Conservation (phyloP, 2,329 filamentous ascomycete genomes). For the Arthroderma uncinatum region DNA sequence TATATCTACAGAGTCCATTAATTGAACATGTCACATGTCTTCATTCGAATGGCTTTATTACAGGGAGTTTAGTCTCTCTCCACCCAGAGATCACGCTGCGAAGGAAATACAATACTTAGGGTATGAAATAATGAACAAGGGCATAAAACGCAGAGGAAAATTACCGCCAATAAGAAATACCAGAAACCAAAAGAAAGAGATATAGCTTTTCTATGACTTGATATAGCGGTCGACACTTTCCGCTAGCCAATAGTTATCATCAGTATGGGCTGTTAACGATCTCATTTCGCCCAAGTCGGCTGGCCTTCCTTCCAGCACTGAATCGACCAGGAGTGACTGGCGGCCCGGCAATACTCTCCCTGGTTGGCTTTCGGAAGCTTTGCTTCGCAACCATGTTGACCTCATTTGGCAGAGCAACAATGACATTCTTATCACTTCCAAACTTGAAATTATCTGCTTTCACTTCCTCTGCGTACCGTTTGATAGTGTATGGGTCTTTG, state of each 20-base stretch:
- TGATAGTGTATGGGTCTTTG: conserved; percentile 89
- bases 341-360: conserved; percentile 74
- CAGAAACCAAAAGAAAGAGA: background rate
- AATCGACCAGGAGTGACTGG: conserved; percentile 38
- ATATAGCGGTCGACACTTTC: background rate
- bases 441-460: conserved; percentile 99
- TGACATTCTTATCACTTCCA: conserved; percentile 93
- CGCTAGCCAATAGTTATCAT: conserved; percentile 1
- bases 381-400: conserved; percentile 94
- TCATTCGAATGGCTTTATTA: background rate
- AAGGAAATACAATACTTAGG: background rate
- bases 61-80: background rate
- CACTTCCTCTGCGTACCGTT: conserved; percentile 87
- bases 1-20: background rate
- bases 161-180: background rate
- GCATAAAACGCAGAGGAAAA: background rate
- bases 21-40: background rate
- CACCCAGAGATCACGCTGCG: background rate
- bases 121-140: background rate
- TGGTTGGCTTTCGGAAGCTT: conserved; percentile 72
- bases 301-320: conserved; percentile 40
- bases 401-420: conserved; percentile 91
- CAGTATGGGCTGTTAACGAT: conserved; percentile 66
- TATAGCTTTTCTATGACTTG: background rate
- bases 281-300: conserved; percentile 56